A percentile compares a stretch with the other conserved stretches of the same genome.
phyloP scores from a whole-genome alignment of 2,329 filamentous ascomycete species.

The Elsinoe fawcettii region DNA sequence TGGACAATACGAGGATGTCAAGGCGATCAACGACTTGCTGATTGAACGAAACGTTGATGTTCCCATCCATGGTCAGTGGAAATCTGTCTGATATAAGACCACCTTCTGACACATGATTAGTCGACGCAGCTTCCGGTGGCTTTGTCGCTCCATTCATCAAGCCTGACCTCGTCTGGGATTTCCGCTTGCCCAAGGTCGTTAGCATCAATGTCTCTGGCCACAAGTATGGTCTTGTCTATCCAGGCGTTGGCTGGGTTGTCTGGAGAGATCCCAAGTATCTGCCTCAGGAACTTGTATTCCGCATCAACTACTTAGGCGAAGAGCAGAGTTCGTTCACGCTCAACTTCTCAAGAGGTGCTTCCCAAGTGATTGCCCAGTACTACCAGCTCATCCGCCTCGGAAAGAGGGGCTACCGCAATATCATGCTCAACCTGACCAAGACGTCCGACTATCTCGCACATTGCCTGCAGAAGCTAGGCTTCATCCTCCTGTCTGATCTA shows the following conservation, averaged over 20 bases:
- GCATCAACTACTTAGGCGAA: slow-evolving; percentile 97
- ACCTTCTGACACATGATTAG: slow-evolving; percentile 32
- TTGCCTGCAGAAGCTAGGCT: slow-evolving; percentile 65
- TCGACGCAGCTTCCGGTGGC: slow-evolving; percentile 85
- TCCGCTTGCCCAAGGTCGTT: slow-evolving; percentile 77
- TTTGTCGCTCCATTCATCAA: slow-evolving; percentile 90
- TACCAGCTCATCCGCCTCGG: slow-evolving; percentile 94
- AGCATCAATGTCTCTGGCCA: slow-evolving; percentile 93
- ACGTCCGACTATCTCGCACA: slow-evolving; percentile 80
- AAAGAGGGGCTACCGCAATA: slow-evolving; percentile 81
- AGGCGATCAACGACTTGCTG: slow-evolving; percentile 82
- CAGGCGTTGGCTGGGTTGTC: slow-evolving; percentile 88
- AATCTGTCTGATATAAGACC: too few relatives aligned
- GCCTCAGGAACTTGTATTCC: slow-evolving; percentile 90
- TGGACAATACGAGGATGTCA: slow-evolving; percentile 89
- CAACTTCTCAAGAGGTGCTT: slow-evolving; percentile 94
- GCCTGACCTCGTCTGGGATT: slow-evolving; percentile 82
- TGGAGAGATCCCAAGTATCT: slow-evolving; percentile 79
- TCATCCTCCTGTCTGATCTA: slow-evolving; percentile 79
- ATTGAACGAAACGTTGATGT: slow-evolving; percentile 65
- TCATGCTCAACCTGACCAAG: slow-evolving; percentile 89
- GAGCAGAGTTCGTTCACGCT: slow-evolving; percentile 94
- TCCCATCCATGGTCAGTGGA: slow-evolving; percentile 59
- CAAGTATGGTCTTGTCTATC: slow-evolving; percentile 76
- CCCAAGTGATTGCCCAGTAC: slow-evolving; percentile 92